Evolutionary conservation across 2,329 filamentous ascomycete genomes (phyloP).

Genomic region (Colletotrichum destructivum): DNA sequence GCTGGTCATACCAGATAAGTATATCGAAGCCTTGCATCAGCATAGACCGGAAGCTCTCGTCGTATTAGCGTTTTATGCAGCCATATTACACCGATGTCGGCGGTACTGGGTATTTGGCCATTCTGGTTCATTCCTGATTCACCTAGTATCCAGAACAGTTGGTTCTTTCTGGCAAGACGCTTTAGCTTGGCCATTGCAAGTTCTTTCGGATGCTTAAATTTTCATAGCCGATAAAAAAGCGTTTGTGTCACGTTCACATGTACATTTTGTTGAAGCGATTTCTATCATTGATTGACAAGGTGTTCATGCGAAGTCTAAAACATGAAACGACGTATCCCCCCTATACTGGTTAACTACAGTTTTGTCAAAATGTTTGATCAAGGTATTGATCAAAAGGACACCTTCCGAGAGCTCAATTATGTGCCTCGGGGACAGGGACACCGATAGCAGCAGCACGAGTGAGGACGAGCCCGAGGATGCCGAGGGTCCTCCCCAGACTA

Average conservation of each 20-base stretch:
- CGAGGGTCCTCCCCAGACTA: too few species aligned
- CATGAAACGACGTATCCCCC: too few species aligned
- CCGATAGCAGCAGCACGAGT: too few species aligned
- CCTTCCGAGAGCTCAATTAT: conserved; percentile 2
- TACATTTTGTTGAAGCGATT: too few species aligned
- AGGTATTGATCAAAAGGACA: conserved; percentile 1
- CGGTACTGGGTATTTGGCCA: conserved; percentile 53
- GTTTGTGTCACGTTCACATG: too few species aligned
- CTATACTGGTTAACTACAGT: too few species aligned
- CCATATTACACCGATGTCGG: conserved; percentile 55
- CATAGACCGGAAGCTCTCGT: conserved; percentile 57
- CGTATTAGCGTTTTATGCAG: conserved; percentile 59
- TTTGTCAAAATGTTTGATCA: too few species aligned
- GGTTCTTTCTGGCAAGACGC: conserved; percentile 53
- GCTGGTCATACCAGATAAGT: conserved; percentile 51
- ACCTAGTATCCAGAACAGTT: conserved; percentile 51
- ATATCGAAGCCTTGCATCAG: conserved; percentile 52
- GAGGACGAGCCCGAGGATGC: too few species aligned
- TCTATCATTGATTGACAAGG: too few species aligned
- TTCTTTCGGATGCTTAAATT: conserved; percentile 42
- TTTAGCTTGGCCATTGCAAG: conserved; percentile 53
- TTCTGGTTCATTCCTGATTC: conserved; percentile 51
- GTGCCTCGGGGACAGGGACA: too few species aligned
- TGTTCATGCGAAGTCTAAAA: too few species aligned
- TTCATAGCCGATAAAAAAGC: not conserved